Base-by-base conservation (phyloP, 2,329 filamentous ascomycete genomes). In the Paraphoma sp. region DNA sequence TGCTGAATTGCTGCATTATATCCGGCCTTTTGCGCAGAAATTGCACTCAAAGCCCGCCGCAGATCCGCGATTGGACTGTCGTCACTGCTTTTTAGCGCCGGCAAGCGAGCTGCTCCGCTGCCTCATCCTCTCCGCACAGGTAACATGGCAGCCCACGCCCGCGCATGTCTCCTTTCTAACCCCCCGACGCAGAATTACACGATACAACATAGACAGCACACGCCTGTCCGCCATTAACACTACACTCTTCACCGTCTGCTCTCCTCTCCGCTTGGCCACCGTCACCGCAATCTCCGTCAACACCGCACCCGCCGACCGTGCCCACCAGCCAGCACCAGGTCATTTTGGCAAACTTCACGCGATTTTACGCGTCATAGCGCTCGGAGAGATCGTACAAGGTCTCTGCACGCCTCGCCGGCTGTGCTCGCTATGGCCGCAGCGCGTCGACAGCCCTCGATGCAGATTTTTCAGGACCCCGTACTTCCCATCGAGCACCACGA, bases 401-500 rank as follows among this genome's bases (percentile, higher is more conserved):
- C 67, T 56, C 66, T 55, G 48, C 50, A 54, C 63, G 56, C 72
- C 67, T 63, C 60, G 59, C 51, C 59, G 60, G 62, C 61, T 54
- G 56, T 65, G 62, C 63, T 65, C 64, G 69, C 69, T 61, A 84
- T 83, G 82, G 78, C 81, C 74, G 79, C 82, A 76, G 84, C 83
- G 82, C 84, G 83, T 82, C 82, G 80, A 68, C 80, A 81, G 70
- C 74, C 77, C 62, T 76, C 80, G 67, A 76, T 87, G 76, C 82
- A 87, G 69, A 84, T 86, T 73, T 86, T 84, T 72, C 81, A 87
- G 72, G 85, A 88, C 75, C 77, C 81, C 56, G 75, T 80, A 43
- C 67, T 57, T 44, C 70, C 66, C 72, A 77, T 64, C 53, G 76
- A 80, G 65, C 77, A 78, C 64, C 73, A 76, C 63, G 75, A 81